Evolutionary conservation across 768 basidiomycete genomes (phyloP), one percentile per base, ranked within the genome.

Genomic region (Sarcomyxa edulis): DNA sequence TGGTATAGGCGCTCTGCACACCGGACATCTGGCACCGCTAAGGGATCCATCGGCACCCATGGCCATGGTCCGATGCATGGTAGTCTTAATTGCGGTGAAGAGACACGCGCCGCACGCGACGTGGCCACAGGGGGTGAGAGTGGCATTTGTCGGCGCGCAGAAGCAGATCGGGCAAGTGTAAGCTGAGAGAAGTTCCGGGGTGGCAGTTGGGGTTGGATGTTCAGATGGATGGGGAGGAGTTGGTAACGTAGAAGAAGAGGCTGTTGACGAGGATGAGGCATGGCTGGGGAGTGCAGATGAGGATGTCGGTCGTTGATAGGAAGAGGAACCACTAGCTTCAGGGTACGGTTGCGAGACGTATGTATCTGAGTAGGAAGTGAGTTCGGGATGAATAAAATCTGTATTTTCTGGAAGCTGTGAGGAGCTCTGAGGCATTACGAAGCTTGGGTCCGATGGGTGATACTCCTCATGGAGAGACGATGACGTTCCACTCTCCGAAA

Each of bases 161-260:
- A 87, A 86, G 52, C 87, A 89, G 44, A 89, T 82, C 7, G 87
- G 87, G 51, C 87, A 88, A 0, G 72, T 75, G 53, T 86, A 88
- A n/a, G 68, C 60, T 0, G 80, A 69, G 11, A 85, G 66, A 0
- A 56, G 62, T 15, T 26, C 32, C 22, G 37, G 23, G 22, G 41
- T 35, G 14, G 47, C 19, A 6, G 40, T 52, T 39, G 47, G 18
- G n/a, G 45, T 16, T 37, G 38, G 6, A 22, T 39, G 25, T 12
- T 44, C 28, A 6, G 50, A n/a, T 32, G 34, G 26, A 14, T 19
- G 28, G 23, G 12, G 32, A 28, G 15, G 34, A 29, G 42, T 21
- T 37, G 3, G 43, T 6, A 27, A 37, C 14, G 26, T n/a, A 37
- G 36, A 27, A 6, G 36, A 16, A 15, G 10, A 2, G n/a, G 19